Conservation (phyloP, 495 filamentous ascomycete genomes). For the Penicillium soppii region DNA sequence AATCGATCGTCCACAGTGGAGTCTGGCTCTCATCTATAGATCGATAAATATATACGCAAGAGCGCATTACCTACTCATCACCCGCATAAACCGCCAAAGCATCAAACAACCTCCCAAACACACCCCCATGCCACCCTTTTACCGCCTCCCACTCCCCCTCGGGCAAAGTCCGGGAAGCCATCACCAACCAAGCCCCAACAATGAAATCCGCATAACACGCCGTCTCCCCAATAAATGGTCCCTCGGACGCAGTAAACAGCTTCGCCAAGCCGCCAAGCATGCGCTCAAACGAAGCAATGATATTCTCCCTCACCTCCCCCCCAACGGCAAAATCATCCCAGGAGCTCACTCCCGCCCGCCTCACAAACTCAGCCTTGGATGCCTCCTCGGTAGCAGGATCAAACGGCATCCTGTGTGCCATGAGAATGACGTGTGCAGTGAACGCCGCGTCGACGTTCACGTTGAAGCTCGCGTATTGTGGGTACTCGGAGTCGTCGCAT, state of each 20-base stretch:
- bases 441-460: constrained; percentile 51
- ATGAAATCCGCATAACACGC: constrained; percentile 62
- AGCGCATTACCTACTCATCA: neutral
- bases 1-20: too few relatives aligned
- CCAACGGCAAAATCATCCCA: constrained; percentile 48
- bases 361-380: constrained; percentile 43
- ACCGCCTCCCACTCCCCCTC: constrained; percentile 50
- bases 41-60: too few relatives aligned
- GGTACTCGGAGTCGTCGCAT: constrained; percentile 6
- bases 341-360: constrained; percentile 38
- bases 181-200: constrained; percentile 59
- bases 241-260: constrained; percentile 38
- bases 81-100: constrained; percentile 35
- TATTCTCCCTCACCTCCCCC: constrained; percentile 42
- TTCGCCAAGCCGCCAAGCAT: constrained; percentile 43
- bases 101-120: constrained; percentile 47
- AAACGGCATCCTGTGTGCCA: constrained; percentile 35
- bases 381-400: constrained; percentile 42
- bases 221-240: constrained; percentile 49
- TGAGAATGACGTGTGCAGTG: constrained; percentile 35
- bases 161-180: constrained; percentile 36
- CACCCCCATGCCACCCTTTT: constrained; percentile 50
- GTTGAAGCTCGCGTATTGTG: constrained; percentile 44
- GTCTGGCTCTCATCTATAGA: too few relatives aligned
- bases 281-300: constrained; percentile 33